Conservation (phyloP, 2,329 filamentous ascomycete species). For the Myriosclerotinia scirpicola region DNA sequence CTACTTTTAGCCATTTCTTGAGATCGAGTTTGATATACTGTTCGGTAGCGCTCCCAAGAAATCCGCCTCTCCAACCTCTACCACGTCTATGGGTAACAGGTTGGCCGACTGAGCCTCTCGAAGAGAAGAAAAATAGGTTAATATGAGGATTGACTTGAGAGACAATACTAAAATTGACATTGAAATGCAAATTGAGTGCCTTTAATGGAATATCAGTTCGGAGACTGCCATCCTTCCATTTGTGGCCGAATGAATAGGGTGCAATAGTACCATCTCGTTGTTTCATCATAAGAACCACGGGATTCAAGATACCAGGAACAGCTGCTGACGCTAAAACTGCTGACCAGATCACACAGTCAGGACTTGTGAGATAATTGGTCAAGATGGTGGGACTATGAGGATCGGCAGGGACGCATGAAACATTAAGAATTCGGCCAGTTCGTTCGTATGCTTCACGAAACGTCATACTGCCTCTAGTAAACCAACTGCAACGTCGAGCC, state of each 20-base stretch:
- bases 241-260: constrained; percentile 96
- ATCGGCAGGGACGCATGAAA: constrained; percentile 93
- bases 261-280: constrained; percentile 71
- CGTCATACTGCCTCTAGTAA: constrained; percentile 85
- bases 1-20: constrained; percentile 95
- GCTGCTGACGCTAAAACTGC: constrained; percentile 92
- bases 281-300: constrained; percentile 92
- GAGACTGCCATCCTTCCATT: constrained; percentile 97
- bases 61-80: constrained; percentile 93
- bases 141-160: constrained; percentile 93
- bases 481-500: constrained; percentile 85
- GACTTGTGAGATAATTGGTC: constrained; percentile 91
- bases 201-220: constrained; percentile 95
- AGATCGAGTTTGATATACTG: constrained; percentile 96
- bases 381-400: constrained; percentile 87
- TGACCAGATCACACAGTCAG: constrained; percentile 98
- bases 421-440: constrained; percentile 91
- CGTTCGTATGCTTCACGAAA: constrained; percentile 93
- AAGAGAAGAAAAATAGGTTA: constrained; percentile 98
- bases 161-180: constrained; percentile 95
- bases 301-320: constrained; percentile 93
- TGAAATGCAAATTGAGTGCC: constrained; percentile 93
- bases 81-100: constrained; percentile 93
- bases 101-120: constrained; percentile 83
- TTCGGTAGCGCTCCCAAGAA: constrained; percentile 86